Conservation (phyloP, 495 filamentous ascomycete species). For the Wilcoxina mikolae region DNA sequence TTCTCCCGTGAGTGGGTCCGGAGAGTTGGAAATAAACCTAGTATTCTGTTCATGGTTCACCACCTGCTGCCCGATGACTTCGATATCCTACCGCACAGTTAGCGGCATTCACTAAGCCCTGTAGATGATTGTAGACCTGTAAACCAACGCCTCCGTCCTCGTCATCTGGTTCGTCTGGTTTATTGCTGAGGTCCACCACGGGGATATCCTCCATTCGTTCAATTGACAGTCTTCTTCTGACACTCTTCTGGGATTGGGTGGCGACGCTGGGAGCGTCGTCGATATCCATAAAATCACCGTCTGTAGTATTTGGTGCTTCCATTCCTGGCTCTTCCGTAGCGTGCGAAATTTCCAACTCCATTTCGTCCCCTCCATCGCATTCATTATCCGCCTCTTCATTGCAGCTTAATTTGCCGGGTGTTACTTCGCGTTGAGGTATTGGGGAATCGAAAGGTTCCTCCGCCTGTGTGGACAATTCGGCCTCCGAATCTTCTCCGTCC, state of each 20-base stretch:
- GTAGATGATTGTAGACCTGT: neutral
- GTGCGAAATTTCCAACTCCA: too few species aligned
- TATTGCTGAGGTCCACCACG: neutral
- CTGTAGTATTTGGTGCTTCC: neutral
- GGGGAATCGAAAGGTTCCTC: neutral
- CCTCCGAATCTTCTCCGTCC: constrained; percentile 41
- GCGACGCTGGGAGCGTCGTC: neutral
- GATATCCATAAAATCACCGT: constrained; percentile 9
- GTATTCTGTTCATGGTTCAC: neutral
- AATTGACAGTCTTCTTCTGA: too few species aligned
- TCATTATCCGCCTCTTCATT: too few species aligned
- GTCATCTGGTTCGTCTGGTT: neutral
- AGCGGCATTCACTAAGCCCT: neutral
- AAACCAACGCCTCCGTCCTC: constrained; percentile 18
- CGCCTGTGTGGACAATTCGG: constrained; percentile 21
- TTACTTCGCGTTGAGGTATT: too few species aligned
- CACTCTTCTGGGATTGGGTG: too few species aligned
- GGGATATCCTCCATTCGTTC: neutral
- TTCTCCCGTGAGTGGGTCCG: constrained; percentile 25
- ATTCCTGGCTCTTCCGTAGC: neutral
- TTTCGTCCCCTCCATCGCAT: too few species aligned
- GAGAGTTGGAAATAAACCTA: constrained; percentile 15
- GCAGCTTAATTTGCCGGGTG: too few species aligned
- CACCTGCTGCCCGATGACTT: neutral
- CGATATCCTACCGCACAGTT: neutral